Evolutionary conservation across 768 basidiomycete species (phyloP).

Genomic region (Phaffia australis): DNA sequence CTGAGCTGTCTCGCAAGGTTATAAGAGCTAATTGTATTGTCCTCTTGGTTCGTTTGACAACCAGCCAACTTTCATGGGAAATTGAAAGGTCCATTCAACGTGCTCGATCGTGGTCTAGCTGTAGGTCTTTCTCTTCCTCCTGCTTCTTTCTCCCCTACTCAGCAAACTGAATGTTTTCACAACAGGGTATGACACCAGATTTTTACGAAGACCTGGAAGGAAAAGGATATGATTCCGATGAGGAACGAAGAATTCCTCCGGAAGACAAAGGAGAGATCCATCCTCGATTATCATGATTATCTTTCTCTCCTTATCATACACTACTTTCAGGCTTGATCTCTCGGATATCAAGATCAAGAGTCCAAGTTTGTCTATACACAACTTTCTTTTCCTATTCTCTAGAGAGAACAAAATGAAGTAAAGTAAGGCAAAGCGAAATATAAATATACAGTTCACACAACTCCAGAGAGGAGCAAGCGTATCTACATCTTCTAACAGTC

Average conservation of each 20-base stretch:
- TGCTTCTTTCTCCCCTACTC: no score
- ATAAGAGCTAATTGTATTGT: neutral
- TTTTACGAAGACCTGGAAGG: slow-evolving; percentile 65
- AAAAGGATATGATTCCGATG: slow-evolving; percentile 36
- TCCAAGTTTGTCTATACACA: no score
- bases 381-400: no score
- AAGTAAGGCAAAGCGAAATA: no score
- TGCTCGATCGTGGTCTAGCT: slow-evolving; percentile 58
- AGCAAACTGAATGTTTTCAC: neutral
- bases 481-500: no score
- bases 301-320: no score
- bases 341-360: no score
- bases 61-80: slow-evolving; percentile 56
- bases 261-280: slow-evolving; percentile 19
- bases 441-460: no score
- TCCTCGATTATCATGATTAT: slow-evolving; percentile 14
- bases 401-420: no score
- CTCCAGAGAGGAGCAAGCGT: no score
- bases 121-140: slow-evolving; percentile 31
- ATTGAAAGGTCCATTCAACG: slow-evolving; percentile 58
- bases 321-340: no score
- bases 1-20: neutral
- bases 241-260: neutral
- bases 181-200: slow-evolving; percentile 48
- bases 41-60: neutral